Evolutionary conservation across 163 green algal genomes (phyloP), one percentile per base, ranked within the genome.

Genomic region (Trebouxia gelatinosa): DNA sequence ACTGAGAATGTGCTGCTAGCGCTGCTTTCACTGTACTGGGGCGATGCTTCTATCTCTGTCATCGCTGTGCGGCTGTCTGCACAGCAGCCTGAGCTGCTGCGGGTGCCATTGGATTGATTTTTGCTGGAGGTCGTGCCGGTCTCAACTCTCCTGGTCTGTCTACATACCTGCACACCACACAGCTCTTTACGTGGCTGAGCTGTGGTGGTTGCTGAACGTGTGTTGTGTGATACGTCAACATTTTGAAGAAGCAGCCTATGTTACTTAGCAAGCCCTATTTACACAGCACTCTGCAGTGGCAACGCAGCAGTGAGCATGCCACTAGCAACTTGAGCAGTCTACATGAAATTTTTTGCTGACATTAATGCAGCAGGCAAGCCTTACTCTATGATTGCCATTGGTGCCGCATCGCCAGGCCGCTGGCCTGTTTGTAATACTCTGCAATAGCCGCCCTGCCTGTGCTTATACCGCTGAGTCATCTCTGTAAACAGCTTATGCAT

Each of bases 381-480:
- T 82, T 76, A 96, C 87, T 98, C 94, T 37, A 98, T 94, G 81
- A 91, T 94, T 0, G 94, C 94, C 85, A 97, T 93, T 37, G 90
- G 85, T 32, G 92, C 92, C 13, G 89, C 85, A 68, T 98, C 94
- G 26, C 87, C 84, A 5, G 87, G 58, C 7, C 94, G 82, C 54
- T 84, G 79, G 6, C 91, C 74, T 0, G 89, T 89, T 17, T 85
- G 86, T 46, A 97, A 72, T 0, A 98, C 81, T 6, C 94, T 83
- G 0, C 92, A 97, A 86, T 97, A 98, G 50, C 94, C 93, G 11
- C 94, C 94, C 16, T 92, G 70, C 16, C 94, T 80, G 11, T 93
- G 80, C 29, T 76, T 76, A 80, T 98, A 98, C 9, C 94, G 81
- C 54, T 92, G 71, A 7, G 91, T 90, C 67, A 97, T 75, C 23